Percentiles rank a stretch among this genome's conserved stretches.
Conservation (phyloP, 768 basidiomycete species). For the Boletus subcaerulescens region DNA sequence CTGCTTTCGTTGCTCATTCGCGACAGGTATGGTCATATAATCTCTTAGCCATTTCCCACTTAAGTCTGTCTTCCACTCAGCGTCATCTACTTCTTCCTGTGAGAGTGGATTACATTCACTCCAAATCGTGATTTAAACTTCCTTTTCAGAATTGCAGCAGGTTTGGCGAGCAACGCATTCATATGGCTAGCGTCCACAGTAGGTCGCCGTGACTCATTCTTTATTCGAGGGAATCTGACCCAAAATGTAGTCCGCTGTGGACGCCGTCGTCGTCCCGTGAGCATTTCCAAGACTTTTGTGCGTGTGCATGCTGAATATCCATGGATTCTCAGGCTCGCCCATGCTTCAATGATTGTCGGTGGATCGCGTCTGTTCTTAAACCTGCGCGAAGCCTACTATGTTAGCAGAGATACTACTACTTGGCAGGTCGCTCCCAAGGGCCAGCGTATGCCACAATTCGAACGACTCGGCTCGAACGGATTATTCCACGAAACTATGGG, state of each 20-base stretch:
- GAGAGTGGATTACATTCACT: not conserved
- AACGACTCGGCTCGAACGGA: not conserved
- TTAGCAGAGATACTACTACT: not conserved
- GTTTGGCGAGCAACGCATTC: not conserved
- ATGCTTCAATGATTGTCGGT: not conserved
- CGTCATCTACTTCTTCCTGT: slow-evolving; percentile 1
- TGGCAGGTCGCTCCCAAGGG: not conserved
- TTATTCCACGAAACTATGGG: not conserved
- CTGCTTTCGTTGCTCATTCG: not conserved
- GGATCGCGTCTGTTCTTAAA: not conserved
- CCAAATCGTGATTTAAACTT: not conserved
- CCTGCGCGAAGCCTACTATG: not conserved
- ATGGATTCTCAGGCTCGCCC: not conserved
- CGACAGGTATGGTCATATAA: not conserved
- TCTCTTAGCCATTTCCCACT: not conserved
- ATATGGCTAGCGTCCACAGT: not conserved
- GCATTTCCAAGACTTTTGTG: not conserved
- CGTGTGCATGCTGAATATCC: not conserved
- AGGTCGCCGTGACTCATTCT: no score
- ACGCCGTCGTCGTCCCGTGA: not conserved
- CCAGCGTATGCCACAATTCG: not conserved
- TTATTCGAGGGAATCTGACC: not conserved
- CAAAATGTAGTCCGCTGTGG: not conserved
- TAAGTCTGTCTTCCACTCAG: not conserved
- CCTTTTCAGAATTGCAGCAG: not conserved